Evolutionary conservation across 1,284 basidiomycete species (phyloP), one percentile per base, ranked within the genome.

Genomic region (Sporisorium exsertum): DNA sequence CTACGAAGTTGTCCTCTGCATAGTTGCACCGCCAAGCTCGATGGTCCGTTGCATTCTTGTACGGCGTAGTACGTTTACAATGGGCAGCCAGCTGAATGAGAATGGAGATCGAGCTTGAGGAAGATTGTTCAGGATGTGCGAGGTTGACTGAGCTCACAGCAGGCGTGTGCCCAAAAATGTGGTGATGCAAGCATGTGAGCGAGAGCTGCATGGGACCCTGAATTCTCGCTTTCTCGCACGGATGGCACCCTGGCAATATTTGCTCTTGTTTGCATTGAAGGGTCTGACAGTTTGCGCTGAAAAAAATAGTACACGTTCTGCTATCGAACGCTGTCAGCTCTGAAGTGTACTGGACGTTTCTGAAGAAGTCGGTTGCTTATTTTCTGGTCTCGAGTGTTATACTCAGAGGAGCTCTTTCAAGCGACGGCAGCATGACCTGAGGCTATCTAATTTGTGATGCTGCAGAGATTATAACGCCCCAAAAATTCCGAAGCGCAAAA

Each of bases 51-150:
- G 33, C 9, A 35, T 3, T 10, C 10, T 32, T 32, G 29, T 5
- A 10, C 29, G 5, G 29, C 10, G 29, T 10, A 10, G 35, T 35
- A 16, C 13, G 20, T 16, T 49, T 2, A 1, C 27, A 27, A 24
- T 45, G 27, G 26, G 10, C n/a, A 16, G 12, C 40, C 42, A 10
- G 54, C 42, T 45, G 54, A 55, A 42, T 33, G 22, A 22, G 1
- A 27, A 22, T 42, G 54, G 40, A 35, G 2, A 45, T 57, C 55
- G 45, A 43, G 54, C 26, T 43, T 10, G 53, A 45, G 43, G 42
- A 46, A 46, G 55, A 22, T 46, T 18, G 22, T 35, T 46, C 42
- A 35, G 55, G 55, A 43, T 57, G 40, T 40, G 53, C 26, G 55
- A 6, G 32, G 6, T 18, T 51, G 32, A 27, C 27, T 50, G 47